Base-by-base conservation (phyloP, 2,329 filamentous ascomycete genomes). In the Arthrinium puccinioides region DNA sequence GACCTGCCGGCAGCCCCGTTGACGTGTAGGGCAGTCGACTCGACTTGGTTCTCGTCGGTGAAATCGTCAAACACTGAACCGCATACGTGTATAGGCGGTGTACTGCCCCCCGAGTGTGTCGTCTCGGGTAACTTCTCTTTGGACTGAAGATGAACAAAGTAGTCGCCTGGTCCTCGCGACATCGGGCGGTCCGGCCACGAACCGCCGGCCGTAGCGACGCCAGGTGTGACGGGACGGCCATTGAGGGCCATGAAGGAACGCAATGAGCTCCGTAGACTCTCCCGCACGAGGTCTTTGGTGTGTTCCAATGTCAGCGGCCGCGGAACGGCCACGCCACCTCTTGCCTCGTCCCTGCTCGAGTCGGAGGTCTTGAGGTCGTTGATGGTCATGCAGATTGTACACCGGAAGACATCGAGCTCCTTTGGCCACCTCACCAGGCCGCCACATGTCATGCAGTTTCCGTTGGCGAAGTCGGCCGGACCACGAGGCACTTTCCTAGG, bases 361-460 rank as follows among this genome's bases (percentile, higher is more conserved):
- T 33, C 26, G 20, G 44, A 37, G 2, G 71, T 70, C 42, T 74
- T 69, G 36, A 94, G 60, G 55, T 94, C 87, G 55, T 94, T 94
- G 54, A 95, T 79, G 14, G 84, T 92, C 51, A 85, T 66, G 58
- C 88, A 95, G 38, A 86, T 82, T 28, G 84, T 84, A 59, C 88
- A 95, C 49, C 87, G 76, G 59, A 92, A 94, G 25, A 82, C 75
- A 24, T 74, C 74, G 43, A 88, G 62, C 37, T 82, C 76, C 44
- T 72, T 76, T 2, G 87, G 87, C 82, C 87, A 94, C 39, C 83
- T 74, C 46, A 94, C 82, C 39, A 80, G 76, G 38, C 83, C 84
- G 50, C 82, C 84, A 59, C 88, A 95, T 23, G 87, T 89, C 76
- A 90, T 88, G 57, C 88, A 95, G 49, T 77, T 80, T 16, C 86